These are phyloP conservation scores for Ogataea pini DNA, from an alignment of 805 yeast species.

Conservation along the genomic window DNA sequence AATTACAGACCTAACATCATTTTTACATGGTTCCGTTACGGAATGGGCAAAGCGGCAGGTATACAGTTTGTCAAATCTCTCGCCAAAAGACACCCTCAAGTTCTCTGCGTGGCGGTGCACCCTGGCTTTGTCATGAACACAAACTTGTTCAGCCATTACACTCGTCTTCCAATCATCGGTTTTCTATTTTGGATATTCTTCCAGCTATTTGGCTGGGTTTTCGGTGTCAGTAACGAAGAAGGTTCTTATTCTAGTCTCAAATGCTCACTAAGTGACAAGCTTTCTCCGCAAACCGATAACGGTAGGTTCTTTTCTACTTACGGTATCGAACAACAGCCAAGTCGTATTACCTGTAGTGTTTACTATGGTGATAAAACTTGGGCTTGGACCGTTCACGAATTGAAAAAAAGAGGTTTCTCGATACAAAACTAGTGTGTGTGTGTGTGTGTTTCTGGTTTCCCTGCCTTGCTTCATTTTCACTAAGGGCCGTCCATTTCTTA, in stretches of 20 bases:
- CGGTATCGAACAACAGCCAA: slow-evolving; percentile 58
- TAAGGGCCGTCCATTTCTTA: too few relatives aligned
- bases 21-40: slow-evolving; percentile 78
- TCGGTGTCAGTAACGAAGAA: slow-evolving; percentile 72
- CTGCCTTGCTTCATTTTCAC: too few relatives aligned
- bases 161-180: slow-evolving; percentile 77
- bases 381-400: slow-evolving; percentile 73
- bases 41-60: slow-evolving; percentile 73
- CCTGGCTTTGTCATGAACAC: slow-evolving; percentile 90
- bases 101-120: slow-evolving; percentile 66
- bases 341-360: slow-evolving; percentile 55
- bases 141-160: slow-evolving; percentile 72
- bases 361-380: slow-evolving; percentile 69
- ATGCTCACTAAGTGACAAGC: slow-evolving; percentile 56
- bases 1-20: slow-evolving; percentile 62
- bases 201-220: slow-evolving; percentile 64
- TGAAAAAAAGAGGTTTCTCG: slow-evolving; percentile 52
- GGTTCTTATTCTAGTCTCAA: slow-evolving; percentile 67
- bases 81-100: slow-evolving; percentile 64
- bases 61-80: slow-evolving; percentile 71
- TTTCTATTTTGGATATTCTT: slow-evolving; percentile 69
- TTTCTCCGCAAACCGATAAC: slow-evolving; percentile 54
- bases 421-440: slow-evolving; percentile 24
- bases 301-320: slow-evolving; percentile 69
- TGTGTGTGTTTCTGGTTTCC: too few relatives aligned